Conservation (phyloP, 140 eudicot species). For the Cichorium intybus region DNA sequence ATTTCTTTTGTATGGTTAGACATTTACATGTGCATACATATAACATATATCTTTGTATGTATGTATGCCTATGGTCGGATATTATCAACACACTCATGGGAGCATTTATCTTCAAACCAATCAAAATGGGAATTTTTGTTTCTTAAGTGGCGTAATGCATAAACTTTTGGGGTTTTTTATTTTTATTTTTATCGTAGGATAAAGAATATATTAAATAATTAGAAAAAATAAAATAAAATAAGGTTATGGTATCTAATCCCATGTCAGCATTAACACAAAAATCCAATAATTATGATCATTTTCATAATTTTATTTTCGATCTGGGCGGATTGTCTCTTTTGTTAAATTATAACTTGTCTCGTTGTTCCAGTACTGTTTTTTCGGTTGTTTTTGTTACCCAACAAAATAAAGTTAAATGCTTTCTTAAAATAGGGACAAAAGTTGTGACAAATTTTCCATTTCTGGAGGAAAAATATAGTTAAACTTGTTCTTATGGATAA, state of each 20-base stretch:
- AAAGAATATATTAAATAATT: neutral
- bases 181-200: no score
- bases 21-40: neutral
- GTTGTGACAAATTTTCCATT: neutral
- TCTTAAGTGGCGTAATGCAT: no score
- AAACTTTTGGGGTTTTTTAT: neutral
- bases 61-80: neutral
- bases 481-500: neutral
- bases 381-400: neutral
- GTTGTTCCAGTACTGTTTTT: slow-evolving; percentile 13
- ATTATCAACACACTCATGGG: neutral
- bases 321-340: slow-evolving; percentile 27
- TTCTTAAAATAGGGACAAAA: neutral
- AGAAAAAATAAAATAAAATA: neutral
- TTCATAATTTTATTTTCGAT: neutral
- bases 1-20: no score
- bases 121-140: neutral
- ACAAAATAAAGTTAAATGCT: neutral
- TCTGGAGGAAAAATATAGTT: neutral
- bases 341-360: slow-evolving; percentile 25
- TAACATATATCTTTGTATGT: neutral
- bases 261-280: slow-evolving; percentile 3
- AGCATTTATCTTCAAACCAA: neutral
- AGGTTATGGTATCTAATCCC: neutral
- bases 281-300: neutral